Evolutionary conservation across 208 protist species (phyloP).

Genomic region (Trypanosoma lewisi): DNA sequence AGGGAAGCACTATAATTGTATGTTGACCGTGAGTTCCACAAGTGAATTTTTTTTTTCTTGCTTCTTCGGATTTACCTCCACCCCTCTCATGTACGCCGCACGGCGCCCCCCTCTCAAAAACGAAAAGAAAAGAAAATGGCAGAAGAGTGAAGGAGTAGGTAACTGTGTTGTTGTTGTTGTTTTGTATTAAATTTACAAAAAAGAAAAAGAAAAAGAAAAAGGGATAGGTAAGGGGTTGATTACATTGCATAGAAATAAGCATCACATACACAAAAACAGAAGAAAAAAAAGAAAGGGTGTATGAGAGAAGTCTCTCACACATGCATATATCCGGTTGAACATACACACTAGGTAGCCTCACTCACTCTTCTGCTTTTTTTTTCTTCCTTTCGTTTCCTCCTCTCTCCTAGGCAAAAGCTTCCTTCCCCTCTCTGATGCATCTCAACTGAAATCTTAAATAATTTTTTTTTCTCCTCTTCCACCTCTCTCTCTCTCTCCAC

Average conservation of each 20-base stretch:
- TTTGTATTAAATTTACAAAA: conserved; percentile 16
- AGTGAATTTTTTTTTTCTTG: neutral
- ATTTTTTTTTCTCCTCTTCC: conserved; percentile 9
- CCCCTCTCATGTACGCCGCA: conserved; percentile 21
- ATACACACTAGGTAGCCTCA: neutral
- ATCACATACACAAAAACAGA: conserved; percentile 9
- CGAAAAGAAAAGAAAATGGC: conserved; percentile 23
- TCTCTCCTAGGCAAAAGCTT: neutral
- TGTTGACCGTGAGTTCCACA: conserved; percentile 46
- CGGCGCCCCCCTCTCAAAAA: conserved; percentile 11
- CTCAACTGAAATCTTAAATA: conserved; percentile 6
- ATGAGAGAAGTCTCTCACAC: too few species aligned
- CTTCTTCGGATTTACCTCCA: neutral
- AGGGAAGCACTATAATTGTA: conserved; percentile 87
- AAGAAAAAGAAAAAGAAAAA: conserved; percentile 11
- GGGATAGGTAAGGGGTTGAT: neutral
- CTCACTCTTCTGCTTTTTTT: conserved; percentile 6
- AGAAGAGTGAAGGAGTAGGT: conserved; percentile 23
- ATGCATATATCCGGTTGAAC: neutral
- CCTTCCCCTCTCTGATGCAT: conserved; percentile 11
- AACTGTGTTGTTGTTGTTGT: conserved; percentile 10
- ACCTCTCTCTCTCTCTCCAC: conserved; percentile 2
- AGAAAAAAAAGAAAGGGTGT: too few species aligned
- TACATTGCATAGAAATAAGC: conserved; percentile 30
- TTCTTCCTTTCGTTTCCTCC: neutral